Evolutionary conservation across 2,329 filamentous ascomycete genomes (phyloP), one percentile per base, ranked within the genome.

Genomic region (Penicillium sp.): DNA sequence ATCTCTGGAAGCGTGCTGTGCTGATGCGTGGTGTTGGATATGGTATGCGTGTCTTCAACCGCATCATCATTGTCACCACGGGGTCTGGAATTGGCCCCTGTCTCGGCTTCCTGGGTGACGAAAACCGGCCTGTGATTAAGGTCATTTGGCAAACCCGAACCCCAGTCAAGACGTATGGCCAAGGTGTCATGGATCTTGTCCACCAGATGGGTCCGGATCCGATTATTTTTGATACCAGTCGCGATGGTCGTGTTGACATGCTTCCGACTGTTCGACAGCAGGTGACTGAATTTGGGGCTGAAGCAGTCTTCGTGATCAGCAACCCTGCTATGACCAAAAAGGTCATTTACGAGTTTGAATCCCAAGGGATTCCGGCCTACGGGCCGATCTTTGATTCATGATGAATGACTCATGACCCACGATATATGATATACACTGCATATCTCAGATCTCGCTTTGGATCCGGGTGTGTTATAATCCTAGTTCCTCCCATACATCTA

Each of bases 331-430:
- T 90, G 26, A 91, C 87, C 19, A 81, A 81, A 65, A 84, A 84
- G 73, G 78, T 91, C 1, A 87, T 91, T 1, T 88, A 86, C 65
- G 86, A 82, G 7, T 73, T 92, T 49, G 87, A 91, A 73, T 80
- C 78, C 34, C 79, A 85, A 48, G 87, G 87, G 0, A 72, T 91
- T 8, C 80, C 83, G 2, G 87, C 87, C 13, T 91, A 83, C 71
- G 89, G 89, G 8, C 87, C 88, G 9, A 89, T 92, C 58, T 92
- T 87, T 75, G 89, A 91, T 71, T 85, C 82, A 49, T 85, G 69
- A 69, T 55, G 19, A 24, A 31, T 23, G 42, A 45, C 21, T 13
- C 24, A 33, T 45, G 42, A 29, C 24, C 42, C 26, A 45, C 42
- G 28, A 45, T 45, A 33, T 24, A 34, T 51, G 24, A 45, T 45